Base-by-base conservation (phyloP, 2,329 filamentous ascomycete species). In the Atkinsonella hypoxylon region DNA sequence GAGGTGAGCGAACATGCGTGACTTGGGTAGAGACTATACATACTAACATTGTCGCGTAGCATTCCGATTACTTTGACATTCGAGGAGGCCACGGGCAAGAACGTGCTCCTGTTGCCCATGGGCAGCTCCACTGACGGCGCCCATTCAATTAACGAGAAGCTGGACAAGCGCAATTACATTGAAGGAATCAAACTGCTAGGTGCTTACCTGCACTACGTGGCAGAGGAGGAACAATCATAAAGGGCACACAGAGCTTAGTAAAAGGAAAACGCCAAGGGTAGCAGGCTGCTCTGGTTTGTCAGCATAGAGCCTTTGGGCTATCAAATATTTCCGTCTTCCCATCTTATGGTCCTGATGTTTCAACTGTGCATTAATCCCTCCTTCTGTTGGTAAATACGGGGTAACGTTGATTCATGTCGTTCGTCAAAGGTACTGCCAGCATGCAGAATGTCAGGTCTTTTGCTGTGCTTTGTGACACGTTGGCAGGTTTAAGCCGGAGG, bases 101-200 rank as follows among this genome's bases (percentile, higher is more conserved):
- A 97, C 64, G 91, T 97, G 41, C 74, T 98, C 51, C 75, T 98
- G 57, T 72, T 98, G 58, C 93, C 93, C 32, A 97, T 98, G 93
- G 93, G 93, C 44, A 95, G 87, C 74, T 94, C 87, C 42, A 98
- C 91, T 1, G 93, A 97, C 67, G 90, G 87, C 41, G 93, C 93
- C 8, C 93, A 98, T 72, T 95, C 89, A 34, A 94, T 96, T 70
- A 98, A 98, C 68, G 93, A 97, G 80, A 96, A 95, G 78, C 76
- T 98, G 52, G 93, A 98, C 69, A 89, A 87, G 78, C 82, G 80
- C 64, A 98, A 98, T 72, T 98, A 98, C 68, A 95, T 98, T 62
- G 89, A 98, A 75, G 93, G 93, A 46, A 96, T 87, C 61, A 98
- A 98, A 80, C 72, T 98, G 55, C 71, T 98, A 52, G 93, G 93